Base-by-base conservation (phyloP, 2,329 filamentous ascomycete species). In the Aureobasidium sp. region DNA sequence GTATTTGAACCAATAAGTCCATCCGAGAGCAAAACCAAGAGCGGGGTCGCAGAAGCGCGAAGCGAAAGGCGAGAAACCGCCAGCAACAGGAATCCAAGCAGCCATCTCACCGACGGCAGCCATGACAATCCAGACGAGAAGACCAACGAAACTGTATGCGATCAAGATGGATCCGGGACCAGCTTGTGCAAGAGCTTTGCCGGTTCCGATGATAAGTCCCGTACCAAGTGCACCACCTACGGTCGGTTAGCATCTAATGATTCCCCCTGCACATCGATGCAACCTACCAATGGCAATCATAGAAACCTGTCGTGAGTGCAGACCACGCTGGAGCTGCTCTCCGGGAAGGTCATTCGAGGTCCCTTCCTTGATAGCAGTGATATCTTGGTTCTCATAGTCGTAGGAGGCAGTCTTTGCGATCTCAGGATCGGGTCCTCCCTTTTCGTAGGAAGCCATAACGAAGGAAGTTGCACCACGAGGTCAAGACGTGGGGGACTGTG, bases 91-190 rank as follows among this genome's bases (percentile, higher is more conserved):
- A 37, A 94, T 75, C 88, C 88, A 94, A 58, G 89, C 84, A 9
- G 89, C 88, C 88, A 94, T 94, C 74, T 93, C 89, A 65, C 89
- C 90, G 4, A 94, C 83, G 62, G 84, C 87, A 63, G 86, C 86
- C 88, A 94, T 91, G 67, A 94, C 89, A 45, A 91, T 77, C 74
- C 86, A 94, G 67, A 93, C 90, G 64, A 94, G 75, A 51, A 87
- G 75, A 66, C 88, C 88, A 66, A 90, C 82, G 65, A 88, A 73
- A 41, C 83, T 79, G 75, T 90, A 91, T 11, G 86, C 86, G 71
- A 91, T 87, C 67, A 90, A 80, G 71, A 90, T 84, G 11, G 87
- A 84, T 22, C 78, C 87, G 55, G 88, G 88, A 37, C 77, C 78
- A 64, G 77, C 75, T 45, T 77, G 77, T 59, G 76, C 78, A 60